Evolutionary conservation across 2,329 filamentous ascomycete species (phyloP), one percentile per base, ranked within the genome.

Genomic region (Microdochium paspali): DNA sequence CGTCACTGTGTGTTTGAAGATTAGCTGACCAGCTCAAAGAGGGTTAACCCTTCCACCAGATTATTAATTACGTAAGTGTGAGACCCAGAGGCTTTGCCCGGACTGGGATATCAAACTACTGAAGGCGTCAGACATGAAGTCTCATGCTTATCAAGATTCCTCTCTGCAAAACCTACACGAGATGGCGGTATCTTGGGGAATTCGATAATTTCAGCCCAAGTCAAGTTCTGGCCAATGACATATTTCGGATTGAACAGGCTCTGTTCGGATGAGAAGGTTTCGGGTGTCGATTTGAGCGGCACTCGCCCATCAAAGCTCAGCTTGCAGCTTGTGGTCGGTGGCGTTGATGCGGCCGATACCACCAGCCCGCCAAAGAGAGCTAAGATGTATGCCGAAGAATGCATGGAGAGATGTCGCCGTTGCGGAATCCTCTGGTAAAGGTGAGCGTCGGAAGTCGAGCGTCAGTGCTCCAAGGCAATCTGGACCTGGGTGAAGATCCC

Each of bases 241-340:
- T 46, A 30, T 7, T 24, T 15, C 5, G 45, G 45, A 26, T 46
- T 46, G 45, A 46, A 46, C 7, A 40, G 32, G 32, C 45, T 46
- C 20, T 46, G 45, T 26, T 23, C 23, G 15, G 45, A 28, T 26
- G 35, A 35, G 25, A 46, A 46, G 9, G 31, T 39, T 20, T 39
- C 18, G 23, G 45, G 23, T 1, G 45, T 42, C 23, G 45, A 32
- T 13, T 30, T 43, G 23, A 40, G 45, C 20, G 45, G 45, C n/a
- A 46, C 45, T 24, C 45, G 45, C 9, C 45, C 45, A 18, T 46
- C 45, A 15, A 31, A 46, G 18, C 45, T 46, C 23, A 46, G 28
- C 31, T 10, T 42, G 32, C 45, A 46, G 45, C 18, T n/a, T 35
- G 45, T n/a, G 13, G 32, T 32, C 10, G 25, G 32, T 26, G 18